Evolutionary conservation across 2,329 filamentous ascomycete species (phyloP).

Genomic region (Lachnellula hyalina): DNA sequence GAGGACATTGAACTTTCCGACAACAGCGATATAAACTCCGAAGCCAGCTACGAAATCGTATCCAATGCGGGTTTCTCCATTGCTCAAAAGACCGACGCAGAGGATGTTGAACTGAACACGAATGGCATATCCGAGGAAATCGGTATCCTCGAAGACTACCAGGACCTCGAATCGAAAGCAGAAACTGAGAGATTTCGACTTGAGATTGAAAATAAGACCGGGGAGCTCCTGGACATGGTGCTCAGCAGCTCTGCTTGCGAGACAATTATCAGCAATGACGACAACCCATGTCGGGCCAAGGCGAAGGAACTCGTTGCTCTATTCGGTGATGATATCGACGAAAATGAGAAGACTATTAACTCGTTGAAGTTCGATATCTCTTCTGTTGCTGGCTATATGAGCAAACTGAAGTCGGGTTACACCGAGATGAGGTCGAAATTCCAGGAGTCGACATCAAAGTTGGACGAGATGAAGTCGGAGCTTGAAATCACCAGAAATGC

Average conservation of each 20-base stretch:
- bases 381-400: no score
- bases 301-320: neutral
- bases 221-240: neutral
- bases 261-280: neutral
- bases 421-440: no score
- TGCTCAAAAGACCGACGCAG: neutral
- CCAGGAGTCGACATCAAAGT: no score
- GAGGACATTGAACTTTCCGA: neutral
- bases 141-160: neutral
- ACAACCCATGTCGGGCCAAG: neutral
- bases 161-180: neutral
- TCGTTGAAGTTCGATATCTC: no score
- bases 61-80: neutral
- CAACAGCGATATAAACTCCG: neutral
- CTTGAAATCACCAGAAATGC: no score
- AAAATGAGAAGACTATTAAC: no score
- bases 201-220: neutral
- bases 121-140: neutral
- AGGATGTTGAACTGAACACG: neutral
- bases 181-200: neutral
- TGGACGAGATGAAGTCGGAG: no score
- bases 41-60: slow-evolving; percentile 1
- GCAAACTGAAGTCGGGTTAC: no score
- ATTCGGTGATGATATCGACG: neutral
- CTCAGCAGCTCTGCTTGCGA: neutral